These are phyloP conservation scores for Patellifolia procumbens DNA, from an alignment of 179 eudicot genomes.

Conservation along the genomic window DNA sequence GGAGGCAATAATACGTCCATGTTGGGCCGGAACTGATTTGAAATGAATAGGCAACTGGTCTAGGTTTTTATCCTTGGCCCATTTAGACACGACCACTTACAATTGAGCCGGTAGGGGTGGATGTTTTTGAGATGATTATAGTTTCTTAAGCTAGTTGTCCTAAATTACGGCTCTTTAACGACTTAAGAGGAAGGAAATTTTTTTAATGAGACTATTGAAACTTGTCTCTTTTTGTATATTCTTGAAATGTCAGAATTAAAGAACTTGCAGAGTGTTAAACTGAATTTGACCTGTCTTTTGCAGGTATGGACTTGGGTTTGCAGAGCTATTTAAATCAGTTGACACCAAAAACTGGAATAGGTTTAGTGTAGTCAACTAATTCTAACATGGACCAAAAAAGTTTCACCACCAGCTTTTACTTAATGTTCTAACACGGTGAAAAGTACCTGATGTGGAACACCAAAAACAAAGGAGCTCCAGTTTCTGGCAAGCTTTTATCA, in stretches of 20 bases:
- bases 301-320: slow-evolving; percentile 34
- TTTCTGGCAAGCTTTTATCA: not conserved
- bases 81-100: no score
- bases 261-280: not conserved
- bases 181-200: not conserved
- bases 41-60: no score
- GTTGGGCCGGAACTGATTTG: no score
- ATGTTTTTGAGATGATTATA: no score
- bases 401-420: not conserved
- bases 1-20: no score
- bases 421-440: not conserved
- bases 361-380: not conserved
- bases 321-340: slow-evolving; percentile 12
- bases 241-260: not conserved
- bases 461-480: slow-evolving; percentile 50
- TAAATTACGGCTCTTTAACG: not conserved
- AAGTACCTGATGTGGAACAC: slow-evolving; percentile 6
- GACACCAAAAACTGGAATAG: not conserved
- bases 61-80: no score
- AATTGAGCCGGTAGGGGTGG: no score
- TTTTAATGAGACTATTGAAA: no score
- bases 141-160: no score
- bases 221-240: no score
- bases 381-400: not conserved
- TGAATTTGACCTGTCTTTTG: not conserved